A percentile compares a stretch with the other conserved stretches of the same genome.
Conservation (phyloP, 139 green algal genomes). For the Chlorella sp. region DNA sequence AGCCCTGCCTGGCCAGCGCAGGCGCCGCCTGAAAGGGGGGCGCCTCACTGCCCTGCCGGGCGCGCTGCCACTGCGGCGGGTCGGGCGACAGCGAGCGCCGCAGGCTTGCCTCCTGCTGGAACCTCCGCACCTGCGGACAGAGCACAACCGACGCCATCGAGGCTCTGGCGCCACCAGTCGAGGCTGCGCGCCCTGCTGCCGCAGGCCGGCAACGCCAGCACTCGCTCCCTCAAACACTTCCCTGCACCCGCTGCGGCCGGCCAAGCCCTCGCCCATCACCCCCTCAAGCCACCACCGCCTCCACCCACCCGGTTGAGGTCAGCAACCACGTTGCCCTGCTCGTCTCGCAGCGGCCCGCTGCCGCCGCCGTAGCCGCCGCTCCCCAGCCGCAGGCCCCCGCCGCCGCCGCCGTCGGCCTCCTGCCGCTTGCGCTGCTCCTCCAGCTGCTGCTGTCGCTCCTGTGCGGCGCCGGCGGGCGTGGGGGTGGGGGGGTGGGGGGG, state of each 20-base stretch:
- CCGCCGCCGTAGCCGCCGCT: constrained; percentile 14
- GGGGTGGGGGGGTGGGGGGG: too few relatives aligned
- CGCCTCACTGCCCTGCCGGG: too few relatives aligned
- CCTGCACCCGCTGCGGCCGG: too few relatives aligned
- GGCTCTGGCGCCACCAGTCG: too few relatives aligned
- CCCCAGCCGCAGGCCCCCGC: not conserved
- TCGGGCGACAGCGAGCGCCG: not conserved
- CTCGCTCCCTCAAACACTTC: too few relatives aligned
- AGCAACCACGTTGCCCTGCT: not conserved
- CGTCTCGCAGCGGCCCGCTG: constrained; percentile 17
- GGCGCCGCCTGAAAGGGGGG: too few relatives aligned
- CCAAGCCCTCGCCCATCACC: too few relatives aligned
- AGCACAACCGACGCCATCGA: too few relatives aligned
- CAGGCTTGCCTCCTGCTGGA: not conserved
- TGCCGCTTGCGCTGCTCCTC: not conserved
- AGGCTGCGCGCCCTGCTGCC: too few relatives aligned
- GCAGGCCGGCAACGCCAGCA: too few relatives aligned
- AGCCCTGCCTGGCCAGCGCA: too few relatives aligned
- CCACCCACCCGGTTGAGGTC: constrained; percentile 20
- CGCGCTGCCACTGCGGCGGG: too few relatives aligned
- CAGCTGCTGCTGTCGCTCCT: constrained; percentile 19
- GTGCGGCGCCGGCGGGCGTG: not conserved
- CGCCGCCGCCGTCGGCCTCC: not conserved
- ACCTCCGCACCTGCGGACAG: not conserved
- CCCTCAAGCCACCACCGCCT: not conserved